Evolutionary conservation across 257 asterid species (phyloP).

Genomic region (Nicotiana tomentosiformis): DNA sequence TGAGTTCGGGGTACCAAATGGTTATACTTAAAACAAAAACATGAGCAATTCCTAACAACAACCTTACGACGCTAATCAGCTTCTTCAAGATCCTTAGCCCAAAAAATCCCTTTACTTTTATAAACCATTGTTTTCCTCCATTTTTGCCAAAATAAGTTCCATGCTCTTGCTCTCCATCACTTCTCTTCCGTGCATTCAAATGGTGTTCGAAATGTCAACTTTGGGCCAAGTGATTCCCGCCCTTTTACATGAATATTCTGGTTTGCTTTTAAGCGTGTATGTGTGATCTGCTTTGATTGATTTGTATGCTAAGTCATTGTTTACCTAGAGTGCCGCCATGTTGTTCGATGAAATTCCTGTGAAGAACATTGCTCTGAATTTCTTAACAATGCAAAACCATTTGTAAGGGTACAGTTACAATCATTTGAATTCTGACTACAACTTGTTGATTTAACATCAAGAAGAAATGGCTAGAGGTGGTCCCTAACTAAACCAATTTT

Average conservation of each 20-base stretch:
- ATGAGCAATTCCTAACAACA: no score
- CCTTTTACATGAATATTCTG: conserved; percentile 27
- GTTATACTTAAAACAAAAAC: no score
- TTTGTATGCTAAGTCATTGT: conserved; percentile 30
- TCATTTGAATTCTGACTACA: neutral
- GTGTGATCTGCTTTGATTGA: conserved; percentile 70
- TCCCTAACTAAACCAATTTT: neutral
- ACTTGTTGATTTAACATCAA: neutral
- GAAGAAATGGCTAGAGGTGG: neutral
- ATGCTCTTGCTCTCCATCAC: conserved; percentile 41
- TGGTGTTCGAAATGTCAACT: conserved; percentile 36
- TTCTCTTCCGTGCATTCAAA: conserved; percentile 50
- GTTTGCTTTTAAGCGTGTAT: neutral
- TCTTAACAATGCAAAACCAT: neutral
- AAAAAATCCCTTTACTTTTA: conserved; percentile 14
- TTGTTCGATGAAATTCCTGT: no score
- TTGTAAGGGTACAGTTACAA: neutral
- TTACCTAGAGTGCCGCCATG: neutral
- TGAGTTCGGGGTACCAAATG: no score
- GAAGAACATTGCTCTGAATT: neutral
- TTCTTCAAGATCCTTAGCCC: conserved; percentile 44
- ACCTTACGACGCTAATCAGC: conserved; percentile 17
- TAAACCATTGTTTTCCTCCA: conserved; percentile 32
- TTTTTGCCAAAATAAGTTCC: conserved; percentile 45
- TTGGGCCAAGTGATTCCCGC: conserved; percentile 44